These are phyloP conservation scores for Monilinia fructicola DNA, from an alignment of 2,329 filamentous ascomycete genomes.

Conservation along the genomic window DNA sequence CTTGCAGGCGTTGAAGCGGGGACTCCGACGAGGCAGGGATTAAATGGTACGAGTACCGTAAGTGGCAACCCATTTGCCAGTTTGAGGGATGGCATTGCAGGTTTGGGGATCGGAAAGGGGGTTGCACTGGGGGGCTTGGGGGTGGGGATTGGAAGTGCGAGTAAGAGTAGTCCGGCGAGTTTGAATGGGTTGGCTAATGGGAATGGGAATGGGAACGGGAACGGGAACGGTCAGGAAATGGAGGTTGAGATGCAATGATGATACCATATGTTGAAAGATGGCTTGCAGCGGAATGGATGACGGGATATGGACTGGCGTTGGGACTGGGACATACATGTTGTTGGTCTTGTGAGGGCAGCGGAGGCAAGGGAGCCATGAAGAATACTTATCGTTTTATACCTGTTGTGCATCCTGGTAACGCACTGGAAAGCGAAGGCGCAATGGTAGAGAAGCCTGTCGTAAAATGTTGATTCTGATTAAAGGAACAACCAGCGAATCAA, in stretches of 20 bases:
- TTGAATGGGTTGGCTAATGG: constrained; percentile 12
- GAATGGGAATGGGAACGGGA: constrained; percentile 24
- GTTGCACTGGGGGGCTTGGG: constrained; percentile 7
- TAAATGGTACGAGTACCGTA: constrained; percentile 40
- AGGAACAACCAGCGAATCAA: not conserved
- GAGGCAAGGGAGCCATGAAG: not conserved
- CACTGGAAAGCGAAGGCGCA: constrained; percentile 32
- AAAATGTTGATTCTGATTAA: not conserved
- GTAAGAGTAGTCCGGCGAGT: constrained; percentile 34
- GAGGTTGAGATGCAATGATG: constrained; percentile 52
- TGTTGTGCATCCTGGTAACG: constrained; percentile 22
- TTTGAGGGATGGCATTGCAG: constrained; percentile 48
- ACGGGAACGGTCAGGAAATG: constrained; percentile 40
- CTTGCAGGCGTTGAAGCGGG: constrained; percentile 15
- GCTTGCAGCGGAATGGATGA: constrained; percentile 12
- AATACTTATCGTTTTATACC: not conserved
- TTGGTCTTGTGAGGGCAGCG: not conserved
- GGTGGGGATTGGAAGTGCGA: constrained; percentile 32
- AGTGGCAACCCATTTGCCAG: constrained; percentile 42
- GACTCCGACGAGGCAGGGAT: constrained; percentile 31
- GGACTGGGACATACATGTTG: not conserved
- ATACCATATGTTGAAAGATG: constrained; percentile 15
- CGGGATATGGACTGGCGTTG: constrained; percentile 17
- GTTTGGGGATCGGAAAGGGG: constrained; percentile 44
- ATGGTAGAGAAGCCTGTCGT: constrained; percentile 21